Conservation (phyloP, 805 yeast species). For the Suhomyces sp. region DNA sequence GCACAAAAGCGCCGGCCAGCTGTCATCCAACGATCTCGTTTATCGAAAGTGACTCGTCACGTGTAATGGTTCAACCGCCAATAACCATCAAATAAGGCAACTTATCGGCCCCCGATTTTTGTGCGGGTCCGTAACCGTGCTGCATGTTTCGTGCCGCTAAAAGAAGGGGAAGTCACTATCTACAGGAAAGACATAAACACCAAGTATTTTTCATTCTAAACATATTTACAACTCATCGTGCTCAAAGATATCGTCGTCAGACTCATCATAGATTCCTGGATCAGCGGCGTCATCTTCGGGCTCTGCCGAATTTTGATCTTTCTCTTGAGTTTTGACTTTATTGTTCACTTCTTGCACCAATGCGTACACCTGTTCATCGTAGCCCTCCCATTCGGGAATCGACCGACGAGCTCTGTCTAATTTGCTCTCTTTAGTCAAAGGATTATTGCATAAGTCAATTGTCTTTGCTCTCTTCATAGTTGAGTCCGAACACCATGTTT, state of each 20-base stretch:
- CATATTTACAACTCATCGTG: slow-evolving; percentile 10
- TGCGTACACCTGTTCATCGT: slow-evolving; percentile 53
- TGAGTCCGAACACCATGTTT: slow-evolving; percentile 82
- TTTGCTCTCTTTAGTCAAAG: slow-evolving; percentile 76
- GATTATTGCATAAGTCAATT: slow-evolving; percentile 82
- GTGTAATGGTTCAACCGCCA: background rate
- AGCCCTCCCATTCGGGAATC: slow-evolving; percentile 72
- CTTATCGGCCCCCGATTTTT: background rate
- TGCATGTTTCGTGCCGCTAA: background rate
- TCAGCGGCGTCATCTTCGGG: slow-evolving; percentile 3
- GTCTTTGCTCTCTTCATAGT: slow-evolving; percentile 63
- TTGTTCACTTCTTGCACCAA: slow-evolving; percentile 13
- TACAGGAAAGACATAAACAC: background rate
- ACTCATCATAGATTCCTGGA: slow-evolving; percentile 2
- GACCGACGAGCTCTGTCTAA: slow-evolving; percentile 71
- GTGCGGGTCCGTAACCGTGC: background rate
- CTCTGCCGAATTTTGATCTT: background rate
- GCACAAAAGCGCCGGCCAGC: background rate
- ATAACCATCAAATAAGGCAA: background rate
- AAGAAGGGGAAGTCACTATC: background rate
- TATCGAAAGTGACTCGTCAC: background rate
- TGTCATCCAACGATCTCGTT: background rate
- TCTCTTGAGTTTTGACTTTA: background rate
- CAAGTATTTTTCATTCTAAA: background rate
- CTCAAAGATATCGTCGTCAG: slow-evolving; percentile 10